Base-by-base conservation (phyloP, 2,329 filamentous ascomycete species). In the Xylaria polymorpha region DNA sequence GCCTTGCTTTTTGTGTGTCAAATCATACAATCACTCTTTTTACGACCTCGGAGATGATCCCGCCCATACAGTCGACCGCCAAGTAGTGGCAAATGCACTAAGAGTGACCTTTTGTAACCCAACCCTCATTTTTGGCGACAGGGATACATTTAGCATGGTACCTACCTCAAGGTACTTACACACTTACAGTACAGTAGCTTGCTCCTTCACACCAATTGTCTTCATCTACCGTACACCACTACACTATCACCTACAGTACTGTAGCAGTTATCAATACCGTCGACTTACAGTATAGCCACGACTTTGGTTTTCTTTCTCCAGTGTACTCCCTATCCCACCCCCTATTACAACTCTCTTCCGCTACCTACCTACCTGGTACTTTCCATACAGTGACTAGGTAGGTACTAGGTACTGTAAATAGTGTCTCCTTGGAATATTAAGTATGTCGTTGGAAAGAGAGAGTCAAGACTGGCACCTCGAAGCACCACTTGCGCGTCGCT, bases 41-140 rank as follows among this genome's bases (percentile, higher is more conserved):
- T n/a, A 32, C 50, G 25, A n/a, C 25, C 25, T 32, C 8, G 18
- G 22, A 29, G 50, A 56, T 56, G 35, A 39, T 56, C 35, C 18
- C 12, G 12, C 20, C 32, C 35, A 15, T 37, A 37, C 25, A 39
- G 53, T 39, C 20, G 29, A 22, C 53, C 32, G 53, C 53, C 53
- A 56, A 56, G 53, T 39, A 39, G 53, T 56, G 53, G 53, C 53
- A 56, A 56, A 56, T 56, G 53, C 18, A 55, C 32, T 37, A 35
- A 35, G 51, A 35, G 51, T 55, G 35, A 55, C 35, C 35, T 39
- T 51, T 22, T 39, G 53, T 39, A 56, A 56, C 53, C 53, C 53
- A 39, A 56, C n/a, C 51, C 20, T 51, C 53, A 56, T 56, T 56
- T 32, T 32, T 3, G 50, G 53, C 53, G 32, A 56, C 53, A 56